Percentiles rank a stretch among this genome's conserved stretches.
Evolutionary conservation across 2,329 filamentous ascomycete genomes (phyloP).

Genomic region (Tolypocladium ovalisporum): DNA sequence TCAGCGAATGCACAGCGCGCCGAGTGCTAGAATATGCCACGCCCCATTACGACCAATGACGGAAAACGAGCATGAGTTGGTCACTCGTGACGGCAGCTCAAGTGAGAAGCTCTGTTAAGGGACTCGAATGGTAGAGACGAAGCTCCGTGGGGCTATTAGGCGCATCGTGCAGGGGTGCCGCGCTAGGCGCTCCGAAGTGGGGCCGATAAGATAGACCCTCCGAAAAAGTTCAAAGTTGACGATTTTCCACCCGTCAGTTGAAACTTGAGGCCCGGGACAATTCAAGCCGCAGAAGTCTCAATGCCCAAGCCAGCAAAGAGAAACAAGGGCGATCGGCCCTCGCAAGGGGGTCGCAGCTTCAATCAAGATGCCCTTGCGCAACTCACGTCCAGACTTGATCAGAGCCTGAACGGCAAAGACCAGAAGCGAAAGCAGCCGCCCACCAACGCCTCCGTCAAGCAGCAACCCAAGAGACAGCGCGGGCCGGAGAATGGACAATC

Average conservation of each 20-base stretch:
- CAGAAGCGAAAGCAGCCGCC: conserved; percentile 35
- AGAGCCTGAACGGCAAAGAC: conserved; percentile 30
- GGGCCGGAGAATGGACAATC: conserved; percentile 14
- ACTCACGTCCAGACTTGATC: conserved; percentile 46
- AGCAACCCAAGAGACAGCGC: conserved; percentile 26
- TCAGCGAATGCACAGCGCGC: conserved; percentile 8
- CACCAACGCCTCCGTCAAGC: conserved; percentile 19
- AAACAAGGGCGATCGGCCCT: conserved; percentile 17
- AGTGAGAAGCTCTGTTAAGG: not conserved
- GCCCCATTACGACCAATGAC: not conserved
- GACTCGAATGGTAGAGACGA: not conserved
- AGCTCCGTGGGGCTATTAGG: not conserved
- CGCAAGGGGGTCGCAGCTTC: conserved; percentile 20
- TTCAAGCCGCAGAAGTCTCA: not conserved
- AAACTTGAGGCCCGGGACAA: not conserved
- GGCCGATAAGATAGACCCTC: conserved; percentile 8
- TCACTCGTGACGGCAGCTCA: not conserved
- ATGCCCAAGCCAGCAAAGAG: conserved; percentile 28
- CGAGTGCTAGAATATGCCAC: not conserved
- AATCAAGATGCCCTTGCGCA: conserved; percentile 39
- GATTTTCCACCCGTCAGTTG: conserved; percentile 1
- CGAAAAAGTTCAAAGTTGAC: conserved; percentile 6
- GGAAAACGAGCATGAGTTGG: not conserved
- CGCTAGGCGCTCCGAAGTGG: conserved; percentile 2
- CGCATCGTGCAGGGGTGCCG: not conserved